Evolutionary conservation across 106 monocot genomes (phyloP), one percentile per base, ranked within the genome.

Genomic region (Chionographis japonica): DNA sequence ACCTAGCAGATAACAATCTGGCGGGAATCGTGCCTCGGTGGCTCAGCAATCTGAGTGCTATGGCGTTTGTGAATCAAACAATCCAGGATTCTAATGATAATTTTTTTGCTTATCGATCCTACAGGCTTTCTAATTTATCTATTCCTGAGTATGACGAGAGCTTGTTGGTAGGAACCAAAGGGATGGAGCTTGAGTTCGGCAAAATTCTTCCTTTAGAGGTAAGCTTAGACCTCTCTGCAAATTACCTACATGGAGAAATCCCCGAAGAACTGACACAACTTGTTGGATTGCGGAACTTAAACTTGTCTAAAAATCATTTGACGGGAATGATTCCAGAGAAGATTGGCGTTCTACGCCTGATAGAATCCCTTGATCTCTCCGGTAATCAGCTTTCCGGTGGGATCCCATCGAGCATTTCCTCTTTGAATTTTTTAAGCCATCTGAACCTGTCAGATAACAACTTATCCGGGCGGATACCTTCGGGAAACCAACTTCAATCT

Each of bases 361-460:
- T 81, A 14, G 66, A 66, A 38, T 76, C 75, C 0, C 71, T 81
- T 10, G 75, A 81, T 13, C 20, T 81, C 40, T 81, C 77, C 0
- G 14, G 37, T 10, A 81, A 77, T n/a, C 12, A 51, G 8, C 18
- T 81, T 11, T 67, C 61, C 1, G 72, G 76, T 5, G 52, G 3
- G 46, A 77, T 77, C 52, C 76, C 81, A 56, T 16, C 54, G 3
- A 80, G 50, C 41, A 9, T 80, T 0, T 55, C 56, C 4, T 3
- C 2, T 12, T 8, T 80, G 3, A 59, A 6, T 15, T 70, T 18
- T 3, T 12, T 80, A 27, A 42, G 6, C n/a, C 4, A 14, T 13
- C 50, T 80, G 49, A 80, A 80, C 69, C 36, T 80, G n/a, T 80
- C 80, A 2, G 58, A 58, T 15, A 80, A 74, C 41, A 52, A 63